Percentiles rank a stretch among this genome's conserved stretches.
These are phyloP conservation scores for Neurospora sp. DNA, from an alignment of 2,329 filamentous ascomycete species.

Conservation along the genomic window DNA sequence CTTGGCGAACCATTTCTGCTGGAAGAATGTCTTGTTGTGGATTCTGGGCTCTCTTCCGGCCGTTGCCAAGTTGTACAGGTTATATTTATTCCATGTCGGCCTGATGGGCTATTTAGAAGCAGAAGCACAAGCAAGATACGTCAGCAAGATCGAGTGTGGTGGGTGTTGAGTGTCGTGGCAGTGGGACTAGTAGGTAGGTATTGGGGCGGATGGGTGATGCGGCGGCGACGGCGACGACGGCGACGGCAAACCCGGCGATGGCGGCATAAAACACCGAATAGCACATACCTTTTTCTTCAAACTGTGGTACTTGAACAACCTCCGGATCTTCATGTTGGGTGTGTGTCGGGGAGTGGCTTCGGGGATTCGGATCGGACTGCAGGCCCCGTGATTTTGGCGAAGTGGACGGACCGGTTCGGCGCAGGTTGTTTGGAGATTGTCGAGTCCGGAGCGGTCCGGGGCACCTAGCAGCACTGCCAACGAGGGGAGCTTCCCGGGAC, in stretches of 20 bases:
- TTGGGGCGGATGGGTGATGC: neutral
- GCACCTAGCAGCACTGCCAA: neutral
- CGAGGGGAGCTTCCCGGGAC: neutral
- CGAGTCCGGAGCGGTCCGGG: neutral
- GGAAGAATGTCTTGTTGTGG: conserved; percentile 68
- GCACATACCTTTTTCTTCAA: neutral
- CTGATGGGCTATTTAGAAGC: conserved; percentile 62
- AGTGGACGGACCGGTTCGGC: neutral
- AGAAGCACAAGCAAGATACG: neutral
- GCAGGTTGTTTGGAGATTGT: neutral
- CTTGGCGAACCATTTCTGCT: conserved; percentile 97
- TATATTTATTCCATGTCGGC: conserved; percentile 96
- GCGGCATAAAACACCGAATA: neutral
- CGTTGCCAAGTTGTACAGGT: conserved; percentile 74
- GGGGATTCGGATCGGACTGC: neutral
- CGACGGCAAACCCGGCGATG: neutral
- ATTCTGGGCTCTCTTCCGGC: conserved; percentile 35
- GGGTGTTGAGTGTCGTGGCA: conserved; percentile 1
- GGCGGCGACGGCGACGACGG: neutral
- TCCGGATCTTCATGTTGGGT: neutral
- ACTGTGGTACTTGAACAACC: neutral
- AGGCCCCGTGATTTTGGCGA: neutral
- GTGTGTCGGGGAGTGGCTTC: neutral
- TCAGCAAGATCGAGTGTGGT: conserved; percentile 6
- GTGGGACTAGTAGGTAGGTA: neutral